Evolutionary conservation across 306 rosid genomes (phyloP), one percentile per base, ranked within the genome.

Genomic region (Vigna angularis): DNA sequence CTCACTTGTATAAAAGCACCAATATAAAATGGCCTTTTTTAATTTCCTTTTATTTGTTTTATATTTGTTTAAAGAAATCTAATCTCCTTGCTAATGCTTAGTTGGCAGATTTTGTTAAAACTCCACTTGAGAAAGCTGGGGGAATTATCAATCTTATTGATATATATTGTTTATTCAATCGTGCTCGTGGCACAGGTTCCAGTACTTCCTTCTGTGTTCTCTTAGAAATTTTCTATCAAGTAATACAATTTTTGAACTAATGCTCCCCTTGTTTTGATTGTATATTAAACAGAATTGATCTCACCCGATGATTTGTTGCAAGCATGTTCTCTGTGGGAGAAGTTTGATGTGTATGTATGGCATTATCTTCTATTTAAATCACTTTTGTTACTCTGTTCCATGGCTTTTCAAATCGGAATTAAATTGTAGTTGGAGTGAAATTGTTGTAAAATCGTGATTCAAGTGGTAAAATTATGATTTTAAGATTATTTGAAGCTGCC

Each of bases 121-220:
- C 86, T 88, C 99, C 99, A 53, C 92, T 95, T 73, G 97, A 95
- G 85, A 88, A 87, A 74, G 85, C 96, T 58, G 99, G 99, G 47
- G 99, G 98, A 73, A 88, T 95, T 84, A 90, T 95, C 81, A 95
- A 90, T 87, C 93, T 95, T 53, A 89, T 95, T 68, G 98, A 95
- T 81, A 79, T 92, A 61, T 95, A 95, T 50, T 95, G 99, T 84
- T 87, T 92, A 66, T 93, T 95, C 93, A 95, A 92, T 82, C 97
- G 98, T 28, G 99, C 99, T 70, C 89, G 99, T 63, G 99, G 99
- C 64, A 95, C 99, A 95, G 99, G 98, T 95, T 53, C 76, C 72
- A 77, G 57, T 49, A 78, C 50, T 68, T 1, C 30, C 50, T 72
- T 74, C 17, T 66, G 28, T 77, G 57, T 72, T 83, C 45, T 22